Conservation (phyloP, 495 filamentous ascomycete genomes). For the Pseudomonodictys pantanalensis region DNA sequence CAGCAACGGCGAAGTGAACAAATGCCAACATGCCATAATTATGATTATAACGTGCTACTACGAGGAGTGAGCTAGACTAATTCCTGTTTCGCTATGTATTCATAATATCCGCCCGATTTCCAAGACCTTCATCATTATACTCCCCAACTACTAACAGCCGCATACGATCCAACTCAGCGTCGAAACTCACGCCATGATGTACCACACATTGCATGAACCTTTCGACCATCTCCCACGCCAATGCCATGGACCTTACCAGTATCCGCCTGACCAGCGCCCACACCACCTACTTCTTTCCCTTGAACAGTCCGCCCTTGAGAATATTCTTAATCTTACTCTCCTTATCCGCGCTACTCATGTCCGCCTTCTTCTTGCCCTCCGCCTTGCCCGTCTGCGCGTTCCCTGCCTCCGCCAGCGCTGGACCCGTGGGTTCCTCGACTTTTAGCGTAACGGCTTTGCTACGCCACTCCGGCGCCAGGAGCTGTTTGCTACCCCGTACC, state of each 20-base stretch:
- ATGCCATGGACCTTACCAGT: neutral
- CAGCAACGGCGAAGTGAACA: too few species aligned
- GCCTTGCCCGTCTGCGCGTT: slow-evolving; percentile 44
- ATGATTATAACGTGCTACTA: too few species aligned
- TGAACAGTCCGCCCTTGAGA: slow-evolving; percentile 33
- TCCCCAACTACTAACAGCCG: too few species aligned
- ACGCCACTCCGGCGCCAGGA: slow-evolving; percentile 68
- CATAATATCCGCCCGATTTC: too few species aligned
- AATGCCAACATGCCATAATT: too few species aligned
- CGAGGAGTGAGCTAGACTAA: too few species aligned
- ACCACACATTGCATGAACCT: neutral
- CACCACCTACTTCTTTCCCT: slow-evolving; percentile 13
- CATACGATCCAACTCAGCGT: too few species aligned
- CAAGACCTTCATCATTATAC: too few species aligned
- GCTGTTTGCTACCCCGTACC: slow-evolving; percentile 44
- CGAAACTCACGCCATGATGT: neutral
- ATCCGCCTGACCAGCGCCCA: neutral
- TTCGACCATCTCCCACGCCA: neutral
- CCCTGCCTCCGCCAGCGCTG: too few species aligned
- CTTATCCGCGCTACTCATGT: slow-evolving; percentile 37
- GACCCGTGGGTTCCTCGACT: slow-evolving; percentile 24
- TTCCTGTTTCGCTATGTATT: too few species aligned
- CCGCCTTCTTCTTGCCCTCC: slow-evolving; percentile 43
- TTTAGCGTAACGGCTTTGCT: slow-evolving; percentile 41
- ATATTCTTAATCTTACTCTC: slow-evolving; percentile 49